phyloP scores from a whole-genome alignment of 129 eudicot species.

The Lactuca saligna region DNA sequence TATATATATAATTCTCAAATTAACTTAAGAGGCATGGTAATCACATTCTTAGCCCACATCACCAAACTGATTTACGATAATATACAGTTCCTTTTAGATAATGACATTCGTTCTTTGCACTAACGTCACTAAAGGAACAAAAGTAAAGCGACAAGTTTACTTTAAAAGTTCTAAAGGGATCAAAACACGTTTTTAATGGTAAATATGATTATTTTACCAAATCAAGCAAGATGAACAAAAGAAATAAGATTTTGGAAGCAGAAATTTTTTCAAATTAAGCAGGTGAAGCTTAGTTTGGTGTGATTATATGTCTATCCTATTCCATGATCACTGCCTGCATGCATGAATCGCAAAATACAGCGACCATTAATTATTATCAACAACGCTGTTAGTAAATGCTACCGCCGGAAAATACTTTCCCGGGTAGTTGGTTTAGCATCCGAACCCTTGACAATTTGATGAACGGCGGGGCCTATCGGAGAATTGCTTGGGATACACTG shows the following conservation, averaged over 20 bases:
- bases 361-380: neutral
- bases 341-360: neutral
- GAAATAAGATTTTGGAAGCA: neutral
- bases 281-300: conserved; percentile 1
- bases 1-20: neutral
- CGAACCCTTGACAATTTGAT: neutral
- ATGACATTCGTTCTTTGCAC: neutral
- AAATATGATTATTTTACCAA: neutral
- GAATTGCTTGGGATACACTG: conserved; percentile 9
- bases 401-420: neutral
- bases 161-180: neutral
- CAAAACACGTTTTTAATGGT: neutral
- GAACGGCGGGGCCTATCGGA: neutral
- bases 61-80: neutral
- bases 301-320: neutral
- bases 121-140: neutral
- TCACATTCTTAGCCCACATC: conserved; percentile 1
- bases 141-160: neutral
- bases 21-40: conserved; percentile 3
- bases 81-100: neutral
- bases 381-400: neutral
- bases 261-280: neutral
- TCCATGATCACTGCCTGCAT: neutral
- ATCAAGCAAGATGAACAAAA: neutral
- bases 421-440: neutral